These are phyloP conservation scores for Skeletonema marinoi DNA, from an alignment of 108 stramenopile species.

Conservation along the genomic window DNA sequence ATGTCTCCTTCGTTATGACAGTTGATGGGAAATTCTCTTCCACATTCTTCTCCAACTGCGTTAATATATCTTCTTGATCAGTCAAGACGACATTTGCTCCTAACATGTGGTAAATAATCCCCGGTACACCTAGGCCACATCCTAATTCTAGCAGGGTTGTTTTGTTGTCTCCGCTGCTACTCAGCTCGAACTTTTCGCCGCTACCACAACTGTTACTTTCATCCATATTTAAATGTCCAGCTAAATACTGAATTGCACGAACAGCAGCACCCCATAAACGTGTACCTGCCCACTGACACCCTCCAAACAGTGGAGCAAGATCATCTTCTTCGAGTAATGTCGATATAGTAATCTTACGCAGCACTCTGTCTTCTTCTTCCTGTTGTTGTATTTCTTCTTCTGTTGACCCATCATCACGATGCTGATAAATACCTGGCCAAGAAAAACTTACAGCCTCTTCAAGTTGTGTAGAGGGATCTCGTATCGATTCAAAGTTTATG, in stretches of 20 bases:
- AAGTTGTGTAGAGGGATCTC: slow-evolving; percentile 16
- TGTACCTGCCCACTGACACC: slow-evolving; percentile 88
- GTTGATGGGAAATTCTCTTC: slow-evolving; percentile 48
- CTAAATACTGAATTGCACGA: slow-evolving; percentile 64
- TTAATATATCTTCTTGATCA: slow-evolving; percentile 66
- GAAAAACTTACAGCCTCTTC: slow-evolving; percentile 30
- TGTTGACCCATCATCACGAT: background rate
- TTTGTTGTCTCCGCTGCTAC: slow-evolving; percentile 12
- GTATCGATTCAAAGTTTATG: slow-evolving; percentile 32
- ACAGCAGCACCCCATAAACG: slow-evolving; percentile 84
- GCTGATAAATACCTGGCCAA: slow-evolving; percentile 39
- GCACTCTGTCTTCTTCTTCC: background rate
- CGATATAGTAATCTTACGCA: slow-evolving; percentile 49
- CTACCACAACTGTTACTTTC: background rate
- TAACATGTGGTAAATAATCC: slow-evolving; percentile 68
- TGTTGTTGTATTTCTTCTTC: background rate
- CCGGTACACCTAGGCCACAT: slow-evolving; percentile 85
- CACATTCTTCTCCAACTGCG: slow-evolving; percentile 67
- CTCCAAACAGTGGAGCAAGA: slow-evolving; percentile 82
- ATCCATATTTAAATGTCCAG: slow-evolving; percentile 11
- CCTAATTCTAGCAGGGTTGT: slow-evolving; percentile 74
- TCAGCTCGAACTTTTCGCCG: background rate
- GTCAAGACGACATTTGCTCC: slow-evolving; percentile 61
- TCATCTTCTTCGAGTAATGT: slow-evolving; percentile 63
- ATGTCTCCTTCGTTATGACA: background rate